A percentile compares a stretch with the other conserved stretches of the same genome.
Evolutionary conservation across 148 eudicot genomes (phyloP).

Genomic region (Linanthus parryae): DNA sequence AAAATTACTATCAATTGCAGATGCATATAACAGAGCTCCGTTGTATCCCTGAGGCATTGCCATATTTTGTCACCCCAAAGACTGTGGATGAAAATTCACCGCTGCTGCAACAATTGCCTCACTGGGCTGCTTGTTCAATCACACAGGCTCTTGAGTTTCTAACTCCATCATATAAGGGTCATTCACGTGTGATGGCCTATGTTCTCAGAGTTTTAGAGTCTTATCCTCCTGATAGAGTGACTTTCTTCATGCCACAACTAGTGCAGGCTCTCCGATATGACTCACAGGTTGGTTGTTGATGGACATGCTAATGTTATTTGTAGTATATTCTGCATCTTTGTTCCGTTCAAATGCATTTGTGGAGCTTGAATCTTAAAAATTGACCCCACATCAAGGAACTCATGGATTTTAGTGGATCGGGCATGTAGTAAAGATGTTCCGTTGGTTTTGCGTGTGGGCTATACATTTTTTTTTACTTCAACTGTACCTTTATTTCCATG

Average conservation of each 20-base stretch:
- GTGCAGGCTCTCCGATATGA: constrained; percentile 92
- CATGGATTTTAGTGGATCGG: no score
- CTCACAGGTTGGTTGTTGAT: constrained; percentile 60
- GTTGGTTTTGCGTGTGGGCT: no score
- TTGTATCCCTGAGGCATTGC: constrained; percentile 80
- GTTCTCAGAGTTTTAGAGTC: constrained; percentile 91
- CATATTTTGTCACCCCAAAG: constrained; percentile 93
- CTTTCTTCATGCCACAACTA: constrained; percentile 99
- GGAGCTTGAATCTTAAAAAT: no score
- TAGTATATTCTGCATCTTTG: no score
- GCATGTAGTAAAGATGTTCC: no score
- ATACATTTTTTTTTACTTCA: no score
- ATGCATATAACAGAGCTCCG: constrained; percentile 87
- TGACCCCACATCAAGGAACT: no score
- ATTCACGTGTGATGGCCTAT: constrained; percentile 96
- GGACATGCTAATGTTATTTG: no score
- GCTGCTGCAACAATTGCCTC: constrained; percentile 91
- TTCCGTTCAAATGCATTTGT: no score
- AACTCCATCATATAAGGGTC: constrained; percentile 87
- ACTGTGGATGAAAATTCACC: constrained; percentile 90
- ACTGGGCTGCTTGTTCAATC: constrained; percentile 98
- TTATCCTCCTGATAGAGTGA: constrained; percentile 88
- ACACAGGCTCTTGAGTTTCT: constrained; percentile 93
- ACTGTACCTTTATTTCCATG: no score
- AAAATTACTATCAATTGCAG: no score